Evolutionary conservation across 2,329 filamentous ascomycete genomes (phyloP).

Genomic region (Helminthosporium solani): DNA sequence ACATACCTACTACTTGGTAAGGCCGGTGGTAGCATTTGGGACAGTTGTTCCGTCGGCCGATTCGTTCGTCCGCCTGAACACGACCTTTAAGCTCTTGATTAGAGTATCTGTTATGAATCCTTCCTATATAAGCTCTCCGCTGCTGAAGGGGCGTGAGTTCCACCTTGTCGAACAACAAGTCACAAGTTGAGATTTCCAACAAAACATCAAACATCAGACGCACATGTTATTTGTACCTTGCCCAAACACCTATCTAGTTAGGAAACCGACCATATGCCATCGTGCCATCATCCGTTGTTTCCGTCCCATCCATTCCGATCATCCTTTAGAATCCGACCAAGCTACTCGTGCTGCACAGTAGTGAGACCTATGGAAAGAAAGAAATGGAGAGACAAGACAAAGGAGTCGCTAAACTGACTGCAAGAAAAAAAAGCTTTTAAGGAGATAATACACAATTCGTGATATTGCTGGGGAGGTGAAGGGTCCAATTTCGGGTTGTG

Average conservation of each 20-base stretch:
- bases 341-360: conserved; percentile 4
- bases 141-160: too few species aligned
- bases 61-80: too few species aligned
- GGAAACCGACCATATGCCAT: conserved; percentile 19
- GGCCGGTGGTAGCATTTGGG: too few species aligned
- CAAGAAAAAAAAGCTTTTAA: conserved; percentile 27
- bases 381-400: conserved; percentile 13
- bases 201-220: too few species aligned
- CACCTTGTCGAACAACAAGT: not conserved
- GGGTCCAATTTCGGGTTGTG: conserved; percentile 32
- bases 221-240: conserved; percentile 23
- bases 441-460: conserved; percentile 26
- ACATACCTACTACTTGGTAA: too few species aligned
- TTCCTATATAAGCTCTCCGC: too few species aligned
- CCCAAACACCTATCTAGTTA: conserved; percentile 17
- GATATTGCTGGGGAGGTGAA: conserved; percentile 7
- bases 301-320: conserved; percentile 14
- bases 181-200: too few species aligned
- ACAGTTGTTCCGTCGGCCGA: too few species aligned
- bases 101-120: too few species aligned
- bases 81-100: not conserved
- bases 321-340: conserved; percentile 13
- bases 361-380: conserved; percentile 16
- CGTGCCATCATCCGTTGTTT: conserved; percentile 6
- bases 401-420: conserved; percentile 25